Conservation (phyloP, 2,329 filamentous ascomycete species). For the Claviceps quebecensis region DNA sequence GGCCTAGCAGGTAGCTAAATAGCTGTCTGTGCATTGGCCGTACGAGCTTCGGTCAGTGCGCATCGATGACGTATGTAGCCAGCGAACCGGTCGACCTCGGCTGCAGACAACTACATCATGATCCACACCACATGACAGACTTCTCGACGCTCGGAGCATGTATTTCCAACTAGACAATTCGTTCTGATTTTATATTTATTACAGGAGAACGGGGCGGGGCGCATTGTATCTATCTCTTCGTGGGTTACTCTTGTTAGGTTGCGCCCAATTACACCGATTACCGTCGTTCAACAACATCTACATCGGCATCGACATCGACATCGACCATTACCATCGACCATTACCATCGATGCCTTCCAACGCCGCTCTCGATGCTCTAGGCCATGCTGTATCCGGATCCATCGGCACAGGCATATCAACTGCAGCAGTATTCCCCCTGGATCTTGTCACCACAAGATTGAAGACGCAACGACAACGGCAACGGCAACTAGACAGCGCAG, state of each 20-base stretch:
- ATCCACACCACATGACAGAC: too few relatives aligned
- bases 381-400: slow-evolving; percentile 70
- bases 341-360: slow-evolving; percentile 16
- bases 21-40: too few relatives aligned
- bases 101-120: not conserved
- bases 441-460: slow-evolving; percentile 66
- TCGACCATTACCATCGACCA: not conserved
- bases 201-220: too few relatives aligned
- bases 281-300: too few relatives aligned
- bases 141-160: too few relatives aligned
- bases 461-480: slow-evolving; percentile 52
- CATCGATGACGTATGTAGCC: not conserved
- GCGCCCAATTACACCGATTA: too few relatives aligned
- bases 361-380: slow-evolving; percentile 52
- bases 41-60: not conserved
- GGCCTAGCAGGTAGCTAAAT: too few relatives aligned
- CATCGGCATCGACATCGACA: not conserved
- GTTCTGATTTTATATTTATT: too few relatives aligned
- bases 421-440: slow-evolving; percentile 65
- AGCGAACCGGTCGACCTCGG: not conserved
- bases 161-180: too few relatives aligned
- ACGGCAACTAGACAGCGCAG: slow-evolving; percentile 25
- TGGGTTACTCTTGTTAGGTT: too few relatives aligned
- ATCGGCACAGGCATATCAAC: slow-evolving; percentile 68
- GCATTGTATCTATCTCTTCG: too few relatives aligned